Evolutionary conservation across 2,329 filamentous ascomycete genomes (phyloP).

Genomic region (Seiridium unicorne): DNA sequence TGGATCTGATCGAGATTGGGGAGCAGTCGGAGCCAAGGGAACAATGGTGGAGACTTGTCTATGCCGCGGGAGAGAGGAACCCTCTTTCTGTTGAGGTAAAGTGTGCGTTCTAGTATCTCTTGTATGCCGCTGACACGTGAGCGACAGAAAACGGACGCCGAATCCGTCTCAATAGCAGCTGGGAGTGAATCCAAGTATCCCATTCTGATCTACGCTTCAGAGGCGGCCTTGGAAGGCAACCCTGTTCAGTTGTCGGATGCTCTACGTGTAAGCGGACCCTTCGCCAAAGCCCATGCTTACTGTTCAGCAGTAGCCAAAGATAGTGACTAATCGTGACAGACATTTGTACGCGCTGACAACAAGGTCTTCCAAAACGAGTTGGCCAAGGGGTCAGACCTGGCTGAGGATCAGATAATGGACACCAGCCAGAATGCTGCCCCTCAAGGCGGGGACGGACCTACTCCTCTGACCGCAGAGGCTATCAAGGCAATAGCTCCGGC

Average conservation of each 20-base stretch:
- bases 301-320: neutral
- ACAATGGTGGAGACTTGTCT: slow-evolving; percentile 57
- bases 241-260: slow-evolving; percentile 35
- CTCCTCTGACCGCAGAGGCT: slow-evolving; percentile 2
- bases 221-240: slow-evolving; percentile 39
- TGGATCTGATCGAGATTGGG: slow-evolving; percentile 40
- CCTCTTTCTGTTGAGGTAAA: slow-evolving; percentile 50
- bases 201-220: slow-evolving; percentile 53
- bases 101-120: no score
- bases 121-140: neutral
- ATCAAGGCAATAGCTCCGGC: slow-evolving; percentile 5
- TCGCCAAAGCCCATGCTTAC: neutral
- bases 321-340: slow-evolving; percentile 28
- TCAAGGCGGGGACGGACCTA: neutral
- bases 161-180: slow-evolving; percentile 43
- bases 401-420: slow-evolving; percentile 12
- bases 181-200: slow-evolving; percentile 47
- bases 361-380: slow-evolving; percentile 50
- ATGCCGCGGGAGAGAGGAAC: slow-evolving; percentile 33
- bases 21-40: slow-evolving; percentile 32
- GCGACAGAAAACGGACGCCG: slow-evolving; percentile 44
- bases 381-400: slow-evolving; percentile 31
- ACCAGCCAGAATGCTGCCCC: neutral
- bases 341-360: slow-evolving; percentile 52
- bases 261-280: slow-evolving; percentile 29